Evolutionary conservation across 2,329 filamentous ascomycete genomes (phyloP), one percentile per base, ranked within the genome.

Genomic region (Colletotrichum magnum): DNA sequence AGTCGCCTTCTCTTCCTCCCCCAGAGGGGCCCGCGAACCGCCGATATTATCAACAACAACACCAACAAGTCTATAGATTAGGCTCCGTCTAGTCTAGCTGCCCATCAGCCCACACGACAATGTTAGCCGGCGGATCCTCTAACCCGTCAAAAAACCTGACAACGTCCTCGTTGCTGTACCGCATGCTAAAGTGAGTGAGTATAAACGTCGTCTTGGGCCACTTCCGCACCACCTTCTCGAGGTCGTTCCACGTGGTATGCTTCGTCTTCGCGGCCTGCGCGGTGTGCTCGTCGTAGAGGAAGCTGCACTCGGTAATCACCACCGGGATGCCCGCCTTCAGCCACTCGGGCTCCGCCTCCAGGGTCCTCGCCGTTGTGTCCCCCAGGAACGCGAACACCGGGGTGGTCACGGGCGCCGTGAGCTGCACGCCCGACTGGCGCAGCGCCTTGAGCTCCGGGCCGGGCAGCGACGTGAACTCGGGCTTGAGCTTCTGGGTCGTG

Each of bases 241-340:
- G 72, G 50, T 86, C 84, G 15, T 71, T 71, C 84, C 84, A 86
- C 28, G 80, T 73, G 0, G 84, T 86, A 69, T 86, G 84, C 72
- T 84, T 84, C 5, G 84, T 86, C 75, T 80, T 80, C 10, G 75
- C 78, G 1, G 84, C 83, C 75, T 85, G 83, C 2, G 72, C 74
- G 18, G 78, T 74, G 72, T 86, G 84, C 71, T 81, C 77, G 47
- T 83, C 80, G 36, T 77, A 77, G 36, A 86, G 62, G 69, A 86
- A 86, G 64, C 83, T 85, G 72, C 84, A 86, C 74, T 86, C 84
- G 0, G 83, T 85, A 45, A 86, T 82, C 59, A 86, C 83, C 5
- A 86, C 82, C 6, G 80, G 77, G 15, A 85, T 79, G 0, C 77
- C 82, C 0, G 75, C 72, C 2, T 67, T 58, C 32, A 86, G 68